phyloP scores from a whole-genome alignment of 257 asterid species.

The Haberlea rhodopensis region DNA sequence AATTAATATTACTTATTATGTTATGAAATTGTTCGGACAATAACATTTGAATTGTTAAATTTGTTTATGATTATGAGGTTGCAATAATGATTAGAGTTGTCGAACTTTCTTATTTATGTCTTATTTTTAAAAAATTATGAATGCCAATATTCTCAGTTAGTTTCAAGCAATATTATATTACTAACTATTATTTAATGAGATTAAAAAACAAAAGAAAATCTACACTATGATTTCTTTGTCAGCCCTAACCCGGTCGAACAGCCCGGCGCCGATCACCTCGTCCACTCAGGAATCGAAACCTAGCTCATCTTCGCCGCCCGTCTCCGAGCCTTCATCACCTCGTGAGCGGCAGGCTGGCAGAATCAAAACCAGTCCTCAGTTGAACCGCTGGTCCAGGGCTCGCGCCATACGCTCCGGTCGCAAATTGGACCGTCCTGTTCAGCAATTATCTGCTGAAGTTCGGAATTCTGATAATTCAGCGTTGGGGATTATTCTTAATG shows the following conservation, averaged over 20 bases:
- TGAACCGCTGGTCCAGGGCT: constrained; percentile 91
- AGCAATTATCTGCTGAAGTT: constrained; percentile 21
- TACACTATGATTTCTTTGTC: background rate
- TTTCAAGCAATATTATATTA: too few species aligned
- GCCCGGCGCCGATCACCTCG: background rate
- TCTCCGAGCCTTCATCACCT: constrained; percentile 33
- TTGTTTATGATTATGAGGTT: too few species aligned
- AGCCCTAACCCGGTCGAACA: background rate
- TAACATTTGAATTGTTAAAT: too few species aligned
- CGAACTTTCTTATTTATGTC: too few species aligned
- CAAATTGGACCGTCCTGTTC: constrained; percentile 54
- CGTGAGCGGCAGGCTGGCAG: constrained; percentile 38
- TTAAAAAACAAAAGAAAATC: too few species aligned
- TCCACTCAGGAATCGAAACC: background rate
- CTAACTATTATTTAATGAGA: too few species aligned
- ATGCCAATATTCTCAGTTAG: too few species aligned
- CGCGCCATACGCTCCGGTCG: constrained; percentile 81
- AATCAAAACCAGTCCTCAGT: constrained; percentile 65
- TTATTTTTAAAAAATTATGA: too few species aligned
- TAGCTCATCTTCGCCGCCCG: constrained; percentile 9
- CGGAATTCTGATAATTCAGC: constrained; percentile 24
- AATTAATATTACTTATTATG: too few species aligned
- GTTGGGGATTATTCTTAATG: background rate
- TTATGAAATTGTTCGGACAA: too few species aligned
- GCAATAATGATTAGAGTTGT: too few species aligned